phyloP scores from a whole-genome alignment of 805 yeast species.

The Ogataea trehalophila region DNA sequence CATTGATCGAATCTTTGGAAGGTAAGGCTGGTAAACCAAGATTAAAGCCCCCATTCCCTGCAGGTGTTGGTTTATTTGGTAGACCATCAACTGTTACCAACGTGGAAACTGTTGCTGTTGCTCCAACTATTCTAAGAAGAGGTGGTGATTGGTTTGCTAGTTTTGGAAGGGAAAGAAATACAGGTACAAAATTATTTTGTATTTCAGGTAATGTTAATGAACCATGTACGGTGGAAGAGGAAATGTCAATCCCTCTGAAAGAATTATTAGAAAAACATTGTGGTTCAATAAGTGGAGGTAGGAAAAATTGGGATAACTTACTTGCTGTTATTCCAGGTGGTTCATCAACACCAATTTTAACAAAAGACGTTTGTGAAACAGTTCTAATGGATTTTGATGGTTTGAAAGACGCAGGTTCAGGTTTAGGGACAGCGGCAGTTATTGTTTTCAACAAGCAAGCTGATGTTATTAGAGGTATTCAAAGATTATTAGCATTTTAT shows the following conservation, averaged over 20 bases:
- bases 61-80: conserved; percentile 88
- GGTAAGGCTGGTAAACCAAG: conserved; percentile 94
- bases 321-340: conserved; percentile 90
- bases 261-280: conserved; percentile 84
- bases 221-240: conserved; percentile 92
- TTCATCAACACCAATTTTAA: conserved; percentile 78
- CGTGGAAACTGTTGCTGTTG: conserved; percentile 87
- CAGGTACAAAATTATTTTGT: conserved; percentile 80
- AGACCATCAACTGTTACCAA: conserved; percentile 89
- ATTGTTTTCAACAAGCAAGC: conserved; percentile 87
- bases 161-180: conserved; percentile 80
- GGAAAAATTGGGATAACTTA: conserved; percentile 73
- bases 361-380: conserved; percentile 59
- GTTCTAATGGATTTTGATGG: conserved; percentile 88
- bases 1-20: conserved; percentile 81
- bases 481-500: conserved; percentile 77
- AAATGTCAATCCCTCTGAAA: conserved; percentile 82
- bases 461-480: conserved; percentile 80
- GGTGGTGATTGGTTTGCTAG: conserved; percentile 85
- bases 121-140: conserved; percentile 84
- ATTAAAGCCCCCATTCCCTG: conserved; percentile 92
- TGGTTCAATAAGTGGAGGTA: conserved; percentile 89
- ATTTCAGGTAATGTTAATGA: conserved; percentile 88
- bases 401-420: conserved; percentile 77
- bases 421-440: conserved; percentile 90